Conservation (phyloP, 2,329 filamentous ascomycete genomes). For the Dothistroma septosporum region DNA sequence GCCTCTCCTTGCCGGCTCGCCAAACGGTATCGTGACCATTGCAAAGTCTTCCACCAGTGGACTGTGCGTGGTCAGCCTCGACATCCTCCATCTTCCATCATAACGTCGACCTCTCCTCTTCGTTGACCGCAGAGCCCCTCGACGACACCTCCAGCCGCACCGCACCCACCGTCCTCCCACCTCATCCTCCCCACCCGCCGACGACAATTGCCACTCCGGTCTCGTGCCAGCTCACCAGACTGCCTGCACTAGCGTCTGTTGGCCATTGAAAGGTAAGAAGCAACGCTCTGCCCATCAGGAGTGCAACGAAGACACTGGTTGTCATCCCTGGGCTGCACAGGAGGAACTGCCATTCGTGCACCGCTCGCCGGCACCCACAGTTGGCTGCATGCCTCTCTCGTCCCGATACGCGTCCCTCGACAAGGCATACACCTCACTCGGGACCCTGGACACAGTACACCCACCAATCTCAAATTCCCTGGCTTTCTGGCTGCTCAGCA, state of each 20-base stretch:
- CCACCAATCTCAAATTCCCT: background rate
- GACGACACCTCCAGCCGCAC: conserved; percentile 22
- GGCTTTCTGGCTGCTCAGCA: background rate
- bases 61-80: conserved; percentile 26
- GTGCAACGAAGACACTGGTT: background rate
- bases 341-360: background rate
- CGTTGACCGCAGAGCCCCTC: conserved; percentile 40
- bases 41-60: conserved; percentile 21
- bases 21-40: conserved; percentile 23
- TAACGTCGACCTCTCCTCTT: conserved; percentile 38
- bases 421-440: background rate
- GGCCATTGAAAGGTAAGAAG: conserved; percentile 2
- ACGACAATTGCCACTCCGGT: conserved; percentile 10
- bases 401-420: background rate
- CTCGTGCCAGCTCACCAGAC: conserved; percentile 12
- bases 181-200: conserved; percentile 5
- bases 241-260: background rate
- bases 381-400: background rate
- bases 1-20: conserved; percentile 19
- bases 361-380: background rate
- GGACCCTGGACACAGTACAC: background rate
- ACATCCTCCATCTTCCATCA: conserved; percentile 15
- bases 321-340: background rate
- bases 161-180: conserved; percentile 8
- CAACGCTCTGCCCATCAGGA: background rate